Conservation (phyloP, 2,329 filamentous ascomycete genomes). For the Monosporascus ibericus region DNA sequence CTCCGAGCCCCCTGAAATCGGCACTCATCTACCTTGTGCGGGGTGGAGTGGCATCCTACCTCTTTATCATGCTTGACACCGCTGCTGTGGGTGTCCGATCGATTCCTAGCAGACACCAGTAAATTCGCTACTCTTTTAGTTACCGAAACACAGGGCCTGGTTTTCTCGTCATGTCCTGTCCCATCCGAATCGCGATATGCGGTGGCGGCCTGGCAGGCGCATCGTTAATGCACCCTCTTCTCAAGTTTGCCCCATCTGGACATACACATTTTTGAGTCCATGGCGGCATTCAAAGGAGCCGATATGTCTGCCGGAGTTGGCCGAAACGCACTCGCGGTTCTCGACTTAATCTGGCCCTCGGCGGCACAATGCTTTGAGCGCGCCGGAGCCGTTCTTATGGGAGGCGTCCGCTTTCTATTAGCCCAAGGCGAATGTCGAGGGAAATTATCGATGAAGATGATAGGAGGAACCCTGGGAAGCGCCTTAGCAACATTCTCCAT, state of each 20-base stretch:
- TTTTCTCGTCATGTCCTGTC: conserved; percentile 4
- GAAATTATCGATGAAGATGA: conserved; percentile 6
- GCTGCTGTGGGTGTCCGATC: too few species aligned
- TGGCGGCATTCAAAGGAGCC: conserved; percentile 7
- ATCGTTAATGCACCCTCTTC: conserved; percentile 6
- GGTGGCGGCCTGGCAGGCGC: conserved; percentile 15
- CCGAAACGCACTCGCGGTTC: conserved; percentile 3
- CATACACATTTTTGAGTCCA: conserved; percentile 11
- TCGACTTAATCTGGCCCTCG: conserved; percentile 6
- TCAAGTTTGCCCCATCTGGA: conserved; percentile 4
- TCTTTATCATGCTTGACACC: too few species aligned
- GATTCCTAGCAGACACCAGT: too few species aligned
- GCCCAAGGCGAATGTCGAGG: conserved; percentile 1
- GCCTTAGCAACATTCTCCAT: conserved; percentile 13
- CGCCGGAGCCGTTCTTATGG: conserved; percentile 7
- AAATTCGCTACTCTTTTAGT: too few species aligned
- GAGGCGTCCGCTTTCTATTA: conserved; percentile 4
- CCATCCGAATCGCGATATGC: conserved; percentile 11
- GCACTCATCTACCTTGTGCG: too few species aligned
- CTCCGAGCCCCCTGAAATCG: too few species aligned
- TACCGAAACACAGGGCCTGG: background rate
- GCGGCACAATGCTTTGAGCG: conserved; percentile 2
- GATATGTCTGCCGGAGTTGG: conserved; percentile 4
- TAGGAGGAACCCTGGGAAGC: conserved; percentile 1
- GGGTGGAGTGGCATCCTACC: too few species aligned